Evolutionary conservation across 768 basidiomycete species (phyloP), one percentile per base, ranked within the genome.

Genomic region (Rhizopogon vinicolor): DNA sequence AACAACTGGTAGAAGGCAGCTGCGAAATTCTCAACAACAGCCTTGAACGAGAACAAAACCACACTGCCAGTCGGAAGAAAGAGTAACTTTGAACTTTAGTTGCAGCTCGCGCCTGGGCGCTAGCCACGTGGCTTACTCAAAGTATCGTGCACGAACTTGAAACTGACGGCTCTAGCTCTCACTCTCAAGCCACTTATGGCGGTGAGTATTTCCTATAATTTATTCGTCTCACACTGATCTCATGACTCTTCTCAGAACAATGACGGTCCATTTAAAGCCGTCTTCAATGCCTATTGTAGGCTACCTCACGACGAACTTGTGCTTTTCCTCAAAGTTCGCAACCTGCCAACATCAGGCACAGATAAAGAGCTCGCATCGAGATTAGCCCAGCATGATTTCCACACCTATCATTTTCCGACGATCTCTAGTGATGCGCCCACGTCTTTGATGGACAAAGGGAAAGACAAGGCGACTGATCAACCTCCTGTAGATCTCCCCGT

Each of bases 241-340:
- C 14, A 40, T 54, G 8, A 18, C n/a, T 41, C 5, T 0, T 19
- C 22, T 10, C 51, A 69, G 70, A 58, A 57, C 48, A 28, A 63
- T 68, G 71, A 67, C 29, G 55, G 60, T 54, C 54, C 68, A 48
- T 53, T 69, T 18, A 70, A 68, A 51, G 72, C 85, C 63, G 82
- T 91, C 54, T 78, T 79, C 62, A 78, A 75, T 65, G 90, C 90
- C 9, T 92, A 92, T 67, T 74, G 79, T 64, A 82, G 81, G 60
- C 75, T 92, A 60, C 77, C 77, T 22, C 83, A 78, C 65, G 73
- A 82, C 25, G 87, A 92, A 62, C 81, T 92, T 58, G 69, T 85
- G 40, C 79, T 92, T 53, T 92, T 92, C 68, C 83, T 88, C 70
- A 81, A 82, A 72, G 80, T 84, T 42, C 82, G 90, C 58, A 83